phyloP scores from a whole-genome alignment of 2,329 filamentous ascomycete genomes.

The Claviceps sp. region DNA sequence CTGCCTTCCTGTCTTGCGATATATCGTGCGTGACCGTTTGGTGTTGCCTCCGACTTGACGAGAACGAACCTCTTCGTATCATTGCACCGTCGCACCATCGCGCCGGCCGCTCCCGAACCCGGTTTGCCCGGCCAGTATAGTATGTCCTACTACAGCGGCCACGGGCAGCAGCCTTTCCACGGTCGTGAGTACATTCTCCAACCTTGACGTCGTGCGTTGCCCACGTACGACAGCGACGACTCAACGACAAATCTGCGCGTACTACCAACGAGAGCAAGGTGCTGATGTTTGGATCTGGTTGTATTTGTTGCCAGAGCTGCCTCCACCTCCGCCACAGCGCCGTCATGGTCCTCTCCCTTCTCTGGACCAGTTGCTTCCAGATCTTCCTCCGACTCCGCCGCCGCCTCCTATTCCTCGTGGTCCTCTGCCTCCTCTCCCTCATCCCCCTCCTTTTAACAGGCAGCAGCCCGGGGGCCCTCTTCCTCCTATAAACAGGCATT shows the following conservation, averaged over 20 bases:
- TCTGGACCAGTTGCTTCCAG: conserved; percentile 7
- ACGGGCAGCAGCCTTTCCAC: conserved; percentile 13
- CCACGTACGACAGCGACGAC: not conserved
- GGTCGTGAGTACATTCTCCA: conserved; percentile 21
- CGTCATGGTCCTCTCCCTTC: too few species aligned
- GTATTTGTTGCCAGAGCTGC: conserved; percentile 14
- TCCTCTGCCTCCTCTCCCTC: conserved; percentile 7
- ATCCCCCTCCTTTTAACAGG: not conserved
- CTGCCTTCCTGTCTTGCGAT: not conserved
- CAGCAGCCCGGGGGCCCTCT: not conserved
- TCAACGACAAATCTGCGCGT: not conserved
- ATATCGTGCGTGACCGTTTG: not conserved
- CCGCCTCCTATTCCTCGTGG: conserved; percentile 5
- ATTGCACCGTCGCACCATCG: not conserved
- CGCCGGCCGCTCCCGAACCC: not conserved
- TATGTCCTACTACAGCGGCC: conserved; percentile 23
- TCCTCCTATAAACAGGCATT: not conserved
- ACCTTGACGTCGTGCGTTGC: not conserved
- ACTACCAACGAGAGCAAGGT: not conserved
- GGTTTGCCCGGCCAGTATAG: conserved; percentile 9
- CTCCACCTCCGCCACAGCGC: conserved; percentile 18
- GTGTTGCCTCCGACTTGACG: not conserved
- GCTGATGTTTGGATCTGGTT: not conserved
- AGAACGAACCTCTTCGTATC: not conserved
- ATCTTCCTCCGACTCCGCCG: conserved; percentile 20